Conservation (phyloP, 2,329 filamentous ascomycete species). For the Exserohilum turcica region DNA sequence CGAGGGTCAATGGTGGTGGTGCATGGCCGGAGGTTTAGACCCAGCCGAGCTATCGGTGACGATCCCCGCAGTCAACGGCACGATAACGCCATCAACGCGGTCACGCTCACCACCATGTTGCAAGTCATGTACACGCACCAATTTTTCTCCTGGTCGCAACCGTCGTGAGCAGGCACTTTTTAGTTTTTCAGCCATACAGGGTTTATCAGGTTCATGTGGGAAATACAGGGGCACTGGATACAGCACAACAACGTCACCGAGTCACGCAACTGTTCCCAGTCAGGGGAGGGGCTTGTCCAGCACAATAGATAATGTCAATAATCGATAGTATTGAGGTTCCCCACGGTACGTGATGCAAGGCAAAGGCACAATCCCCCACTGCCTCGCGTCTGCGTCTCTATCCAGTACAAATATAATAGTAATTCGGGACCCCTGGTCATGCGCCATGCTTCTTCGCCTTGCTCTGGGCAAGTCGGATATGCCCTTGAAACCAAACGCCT, state of each 20-base stretch:
- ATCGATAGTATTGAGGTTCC: constrained; percentile 2
- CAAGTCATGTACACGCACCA: not conserved
- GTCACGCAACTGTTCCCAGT: not conserved
- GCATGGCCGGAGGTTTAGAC: constrained; percentile 11
- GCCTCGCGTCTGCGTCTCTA: not conserved
- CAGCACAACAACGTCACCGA: not conserved
- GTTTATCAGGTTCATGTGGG: too few relatives aligned
- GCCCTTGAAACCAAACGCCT: constrained; percentile 17
- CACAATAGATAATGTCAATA: not conserved
- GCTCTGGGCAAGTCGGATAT: constrained; percentile 23
- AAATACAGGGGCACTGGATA: not conserved
- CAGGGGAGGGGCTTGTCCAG: not conserved
- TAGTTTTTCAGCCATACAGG: too few relatives aligned
- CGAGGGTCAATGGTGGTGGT: constrained; percentile 4
- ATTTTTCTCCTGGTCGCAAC: too few relatives aligned
- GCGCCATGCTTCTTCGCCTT: constrained; percentile 8
- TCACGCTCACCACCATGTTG: constrained; percentile 2
- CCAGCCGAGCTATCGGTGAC: constrained; percentile 18
- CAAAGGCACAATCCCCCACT: constrained; percentile 2
- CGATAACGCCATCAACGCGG: constrained; percentile 14
- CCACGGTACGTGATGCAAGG: constrained; percentile 2
- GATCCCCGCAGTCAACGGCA: constrained; percentile 14
- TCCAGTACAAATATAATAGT: constrained; percentile 7
- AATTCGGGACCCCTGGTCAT: not conserved
- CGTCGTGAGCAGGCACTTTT: too few relatives aligned